Percentiles rank a stretch among this genome's conserved stretches.
Conservation (phyloP, 805 yeast genomes). For the Brettanomyces anomalus region DNA sequence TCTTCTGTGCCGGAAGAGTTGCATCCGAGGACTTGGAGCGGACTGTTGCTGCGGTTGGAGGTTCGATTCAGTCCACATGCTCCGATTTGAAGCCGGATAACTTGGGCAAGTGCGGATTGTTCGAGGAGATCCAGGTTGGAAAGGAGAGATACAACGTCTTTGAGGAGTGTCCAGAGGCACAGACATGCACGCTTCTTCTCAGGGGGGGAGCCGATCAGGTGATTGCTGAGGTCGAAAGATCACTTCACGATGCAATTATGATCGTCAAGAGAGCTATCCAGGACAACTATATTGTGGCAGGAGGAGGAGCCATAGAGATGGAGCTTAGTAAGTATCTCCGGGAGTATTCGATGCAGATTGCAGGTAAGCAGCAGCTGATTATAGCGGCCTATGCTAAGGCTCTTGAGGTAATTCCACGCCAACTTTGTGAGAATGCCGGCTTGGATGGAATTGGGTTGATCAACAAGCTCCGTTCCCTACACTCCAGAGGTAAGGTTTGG, state of each 20-base stretch:
- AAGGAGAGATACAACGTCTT: constrained; percentile 91
- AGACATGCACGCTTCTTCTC: constrained; percentile 85
- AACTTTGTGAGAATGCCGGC: constrained; percentile 98
- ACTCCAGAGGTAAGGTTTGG: constrained; percentile 89
- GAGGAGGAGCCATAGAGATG: constrained; percentile 99
- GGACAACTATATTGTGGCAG: constrained; percentile 85
- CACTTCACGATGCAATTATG: constrained; percentile 97
- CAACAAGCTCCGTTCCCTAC: constrained; percentile 85
- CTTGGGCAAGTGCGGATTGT: constrained; percentile 74
- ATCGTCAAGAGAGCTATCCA: constrained; percentile 91
- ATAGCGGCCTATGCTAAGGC: constrained; percentile 92
- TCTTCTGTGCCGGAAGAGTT: constrained; percentile 97
- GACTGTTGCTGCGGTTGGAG: constrained; percentile 91
- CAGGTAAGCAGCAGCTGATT: constrained; percentile 93
- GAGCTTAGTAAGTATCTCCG: constrained; percentile 83
- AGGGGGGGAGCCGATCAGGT: constrained; percentile 99
- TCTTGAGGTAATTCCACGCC: constrained; percentile 92
- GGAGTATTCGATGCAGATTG: constrained; percentile 76
- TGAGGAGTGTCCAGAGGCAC: constrained; percentile 85
- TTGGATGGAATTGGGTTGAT: constrained; percentile 93
- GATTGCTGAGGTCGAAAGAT: constrained; percentile 96
- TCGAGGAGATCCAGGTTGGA: constrained; percentile 95
- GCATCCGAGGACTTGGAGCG: constrained; percentile 84
- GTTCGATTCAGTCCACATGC: constrained; percentile 71
- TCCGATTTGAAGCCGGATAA: constrained; percentile 56